Percentiles rank a stretch among this genome's conserved stretches.
Evolutionary conservation across 768 basidiomycete genomes (phyloP).

Genomic region (Lepiota brunneoincarnata): DNA sequence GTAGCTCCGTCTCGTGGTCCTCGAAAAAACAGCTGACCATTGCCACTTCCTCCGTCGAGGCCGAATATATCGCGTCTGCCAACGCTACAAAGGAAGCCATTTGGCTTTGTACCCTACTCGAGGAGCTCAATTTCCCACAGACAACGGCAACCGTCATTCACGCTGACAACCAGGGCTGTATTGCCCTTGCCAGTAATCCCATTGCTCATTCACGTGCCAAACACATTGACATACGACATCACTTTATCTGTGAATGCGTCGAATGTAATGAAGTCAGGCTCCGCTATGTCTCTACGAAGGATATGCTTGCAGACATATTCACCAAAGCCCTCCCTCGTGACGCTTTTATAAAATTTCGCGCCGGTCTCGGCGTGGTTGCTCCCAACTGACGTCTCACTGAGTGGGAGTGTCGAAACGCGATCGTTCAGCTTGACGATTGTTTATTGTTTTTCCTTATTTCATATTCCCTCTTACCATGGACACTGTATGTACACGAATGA

Average conservation of each 20-base stretch:
- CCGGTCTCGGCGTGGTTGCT: too few species aligned
- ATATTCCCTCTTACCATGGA: too few species aligned
- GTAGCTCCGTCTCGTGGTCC: constrained; percentile 29
- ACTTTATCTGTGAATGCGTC: constrained; percentile 15
- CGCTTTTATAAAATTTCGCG: too few species aligned
- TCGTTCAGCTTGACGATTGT: too few species aligned
- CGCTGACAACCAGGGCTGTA: constrained; percentile 17
- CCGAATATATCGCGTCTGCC: constrained; percentile 18
- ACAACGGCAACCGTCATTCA: not conserved
- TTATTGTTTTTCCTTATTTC: too few species aligned
- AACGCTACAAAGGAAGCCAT: constrained; percentile 29
- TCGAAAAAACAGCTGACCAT: constrained; percentile 32
- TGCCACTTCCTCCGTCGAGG: constrained; percentile 30
- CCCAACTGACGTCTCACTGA: too few species aligned
- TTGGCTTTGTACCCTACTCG: constrained; percentile 17
- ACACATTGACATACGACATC: constrained; percentile 15
- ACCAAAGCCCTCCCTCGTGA: too few species aligned
- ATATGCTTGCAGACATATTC: constrained; percentile 17
- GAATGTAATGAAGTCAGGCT: constrained; percentile 4
- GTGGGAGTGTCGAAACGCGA: too few species aligned
- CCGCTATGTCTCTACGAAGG: constrained; percentile 5
- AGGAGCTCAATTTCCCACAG: not conserved
- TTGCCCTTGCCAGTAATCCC: constrained; percentile 15
- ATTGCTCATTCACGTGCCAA: constrained; percentile 16
- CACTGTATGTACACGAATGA: too few species aligned